These are phyloP conservation scores for Linnemannia schmuckeri DNA, from an alignment of 192 early-diverging fungal genomes.

Conservation along the genomic window DNA sequence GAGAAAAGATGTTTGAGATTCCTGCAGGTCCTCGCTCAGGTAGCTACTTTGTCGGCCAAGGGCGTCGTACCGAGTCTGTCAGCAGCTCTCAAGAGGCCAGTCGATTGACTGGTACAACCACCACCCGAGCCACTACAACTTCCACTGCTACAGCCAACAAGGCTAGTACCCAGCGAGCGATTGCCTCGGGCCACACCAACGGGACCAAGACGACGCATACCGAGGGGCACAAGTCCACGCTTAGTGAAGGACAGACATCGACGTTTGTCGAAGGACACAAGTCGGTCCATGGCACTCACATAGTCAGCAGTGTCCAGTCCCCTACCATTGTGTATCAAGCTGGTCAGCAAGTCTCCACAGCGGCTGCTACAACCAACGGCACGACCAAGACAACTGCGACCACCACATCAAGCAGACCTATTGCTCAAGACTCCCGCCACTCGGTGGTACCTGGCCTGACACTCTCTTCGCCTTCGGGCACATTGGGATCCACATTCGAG, in stretches of 20 bases:
- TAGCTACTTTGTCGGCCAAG: conserved; percentile 30
- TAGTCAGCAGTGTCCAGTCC: not conserved
- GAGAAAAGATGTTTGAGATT: conserved; percentile 51
- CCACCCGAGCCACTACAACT: not conserved
- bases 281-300: not conserved
- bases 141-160: not conserved
- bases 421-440: not conserved
- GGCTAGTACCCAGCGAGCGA: not conserved
- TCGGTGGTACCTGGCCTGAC: not conserved
- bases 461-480: not conserved
- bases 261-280: not conserved
- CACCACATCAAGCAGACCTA: not conserved
- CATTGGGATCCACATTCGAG: not conserved
- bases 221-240: not conserved
- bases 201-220: conserved; percentile 1
- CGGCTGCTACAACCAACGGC: not conserved
- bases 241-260: not conserved
- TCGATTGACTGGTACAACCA: conserved; percentile 1
- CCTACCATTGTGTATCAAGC: not conserved
- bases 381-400: not conserved
- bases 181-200: not conserved
- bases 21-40: conserved; percentile 35
- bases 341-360: not conserved
- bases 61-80: conserved; percentile 17
- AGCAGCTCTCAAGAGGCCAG: conserved; percentile 24